phyloP scores from a whole-genome alignment of 768 basidiomycete genomes.

The Phaffia australis region DNA sequence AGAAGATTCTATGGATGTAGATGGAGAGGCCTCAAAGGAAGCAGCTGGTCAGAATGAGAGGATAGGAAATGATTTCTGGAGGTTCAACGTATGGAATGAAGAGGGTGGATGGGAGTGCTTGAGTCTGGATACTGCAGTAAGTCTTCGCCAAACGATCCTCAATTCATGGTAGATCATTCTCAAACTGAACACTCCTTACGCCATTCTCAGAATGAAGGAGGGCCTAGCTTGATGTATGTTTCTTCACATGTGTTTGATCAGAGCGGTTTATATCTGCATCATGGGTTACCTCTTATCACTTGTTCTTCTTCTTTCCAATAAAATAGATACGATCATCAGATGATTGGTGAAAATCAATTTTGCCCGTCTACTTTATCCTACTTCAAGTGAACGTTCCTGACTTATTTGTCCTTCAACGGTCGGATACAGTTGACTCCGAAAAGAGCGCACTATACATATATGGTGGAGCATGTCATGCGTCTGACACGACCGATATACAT shows the following conservation, averaged over 20 bases:
- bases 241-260: no score
- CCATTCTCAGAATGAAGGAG: conserved; percentile 11
- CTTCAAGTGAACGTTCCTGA: neutral
- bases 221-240: conserved; percentile 1
- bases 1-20: conserved; percentile 2
- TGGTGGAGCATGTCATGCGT: conserved; percentile 2
- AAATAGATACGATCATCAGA: conserved; percentile 16
- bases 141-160: neutral
- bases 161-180: no score
- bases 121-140: conserved; percentile 4
- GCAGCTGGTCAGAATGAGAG: neutral
- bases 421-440: conserved; percentile 4
- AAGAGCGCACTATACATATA: conserved; percentile 9
- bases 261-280: no score
- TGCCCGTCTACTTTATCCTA: neutral
- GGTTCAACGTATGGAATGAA: conserved; percentile 9
- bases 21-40: neutral
- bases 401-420: neutral
- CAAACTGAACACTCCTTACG: neutral
- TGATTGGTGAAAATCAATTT: conserved; percentile 1
- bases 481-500: neutral
- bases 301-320: no score
- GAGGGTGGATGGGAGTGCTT: conserved; percentile 11
- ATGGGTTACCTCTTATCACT: no score
- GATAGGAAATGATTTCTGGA: conserved; percentile 16